Evolutionary conservation across 1,284 basidiomycete genomes (phyloP).

Genomic region (Athelia psychrophila): DNA sequence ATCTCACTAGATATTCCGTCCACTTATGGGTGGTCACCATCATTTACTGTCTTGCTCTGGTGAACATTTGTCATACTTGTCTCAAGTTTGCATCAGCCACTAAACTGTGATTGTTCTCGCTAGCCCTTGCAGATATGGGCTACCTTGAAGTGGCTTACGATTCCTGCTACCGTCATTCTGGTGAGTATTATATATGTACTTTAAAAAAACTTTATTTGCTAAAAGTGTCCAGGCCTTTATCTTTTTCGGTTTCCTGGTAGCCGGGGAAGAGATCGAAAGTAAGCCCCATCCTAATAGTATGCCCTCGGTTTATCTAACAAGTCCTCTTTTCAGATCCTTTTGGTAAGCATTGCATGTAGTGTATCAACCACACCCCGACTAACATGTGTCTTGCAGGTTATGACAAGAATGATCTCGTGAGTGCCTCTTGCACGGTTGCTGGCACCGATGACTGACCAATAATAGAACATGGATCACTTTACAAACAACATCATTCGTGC

Average conservation of each 20-base stretch:
- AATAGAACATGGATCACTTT: slow-evolving; percentile 62
- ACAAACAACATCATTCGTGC: slow-evolving; percentile 61
- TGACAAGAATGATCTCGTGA: slow-evolving; percentile 65
- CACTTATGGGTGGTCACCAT: slow-evolving; percentile 64
- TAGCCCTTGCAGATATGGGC: slow-evolving; percentile 71
- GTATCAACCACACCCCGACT: slow-evolving; percentile 15
- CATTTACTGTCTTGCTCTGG: slow-evolving; percentile 56
- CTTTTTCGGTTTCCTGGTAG: slow-evolving; percentile 69
- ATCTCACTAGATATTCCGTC: slow-evolving; percentile 48
- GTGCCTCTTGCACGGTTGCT: slow-evolving; percentile 16
- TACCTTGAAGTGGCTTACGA: slow-evolving; percentile 60
- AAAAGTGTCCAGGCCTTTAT: slow-evolving; percentile 41
- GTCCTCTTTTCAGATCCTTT: slow-evolving; percentile 45
- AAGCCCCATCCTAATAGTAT: slow-evolving; percentile 32
- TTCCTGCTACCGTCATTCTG: slow-evolving; percentile 53
- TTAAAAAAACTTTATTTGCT: neutral
- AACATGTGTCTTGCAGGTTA: slow-evolving; percentile 31
- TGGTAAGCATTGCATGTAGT: slow-evolving; percentile 28
- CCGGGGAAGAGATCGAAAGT: slow-evolving; percentile 73
- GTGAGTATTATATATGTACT: slow-evolving; percentile 39
- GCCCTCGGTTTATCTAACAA: slow-evolving; percentile 6
- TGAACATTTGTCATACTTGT: slow-evolving; percentile 24
- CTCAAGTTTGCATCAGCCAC: neutral
- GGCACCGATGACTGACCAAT: neutral
- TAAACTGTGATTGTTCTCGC: neutral